Evolutionary conservation across 352 stramenopile genomes (phyloP).

Genomic region (Lagenidium sp.): DNA sequence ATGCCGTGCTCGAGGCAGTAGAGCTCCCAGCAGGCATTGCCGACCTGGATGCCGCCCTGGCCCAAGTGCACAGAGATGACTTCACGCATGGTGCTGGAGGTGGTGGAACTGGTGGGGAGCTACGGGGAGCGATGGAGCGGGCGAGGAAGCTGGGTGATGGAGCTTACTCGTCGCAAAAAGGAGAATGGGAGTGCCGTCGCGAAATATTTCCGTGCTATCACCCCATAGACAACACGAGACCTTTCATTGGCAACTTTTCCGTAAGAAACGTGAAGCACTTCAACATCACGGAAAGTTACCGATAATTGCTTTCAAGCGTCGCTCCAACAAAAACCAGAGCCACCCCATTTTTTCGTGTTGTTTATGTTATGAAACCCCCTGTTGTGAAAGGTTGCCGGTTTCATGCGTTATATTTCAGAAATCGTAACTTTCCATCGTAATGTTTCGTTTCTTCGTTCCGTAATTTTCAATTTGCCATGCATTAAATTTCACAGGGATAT

Average conservation of each 20-base stretch:
- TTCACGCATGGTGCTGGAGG: constrained; percentile 40
- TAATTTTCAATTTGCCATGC: background rate
- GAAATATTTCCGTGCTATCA: background rate
- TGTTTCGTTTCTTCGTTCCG: background rate
- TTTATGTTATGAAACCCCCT: too few species aligned
- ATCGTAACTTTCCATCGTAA: too few species aligned
- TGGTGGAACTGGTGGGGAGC: background rate
- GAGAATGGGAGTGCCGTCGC: constrained; percentile 3
- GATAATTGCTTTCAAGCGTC: background rate
- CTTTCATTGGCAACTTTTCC: background rate
- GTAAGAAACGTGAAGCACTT: background rate
- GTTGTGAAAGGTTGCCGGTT: too few species aligned
- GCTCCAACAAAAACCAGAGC: background rate
- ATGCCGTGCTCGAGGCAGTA: constrained; percentile 86
- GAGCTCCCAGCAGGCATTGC: constrained; percentile 78
- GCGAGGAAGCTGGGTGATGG: constrained; percentile 62
- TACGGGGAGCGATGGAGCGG: background rate
- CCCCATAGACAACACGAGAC: background rate
- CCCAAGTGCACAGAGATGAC: constrained; percentile 82
- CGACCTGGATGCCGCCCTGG: constrained; percentile 87
- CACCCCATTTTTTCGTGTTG: background rate
- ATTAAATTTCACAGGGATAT: background rate
- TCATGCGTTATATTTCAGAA: too few species aligned
- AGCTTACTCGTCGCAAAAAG: constrained; percentile 40
- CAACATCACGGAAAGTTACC: background rate